Evolutionary conservation across 306 rosid species (phyloP).

Genomic region (Cicer pinnatifidum): DNA sequence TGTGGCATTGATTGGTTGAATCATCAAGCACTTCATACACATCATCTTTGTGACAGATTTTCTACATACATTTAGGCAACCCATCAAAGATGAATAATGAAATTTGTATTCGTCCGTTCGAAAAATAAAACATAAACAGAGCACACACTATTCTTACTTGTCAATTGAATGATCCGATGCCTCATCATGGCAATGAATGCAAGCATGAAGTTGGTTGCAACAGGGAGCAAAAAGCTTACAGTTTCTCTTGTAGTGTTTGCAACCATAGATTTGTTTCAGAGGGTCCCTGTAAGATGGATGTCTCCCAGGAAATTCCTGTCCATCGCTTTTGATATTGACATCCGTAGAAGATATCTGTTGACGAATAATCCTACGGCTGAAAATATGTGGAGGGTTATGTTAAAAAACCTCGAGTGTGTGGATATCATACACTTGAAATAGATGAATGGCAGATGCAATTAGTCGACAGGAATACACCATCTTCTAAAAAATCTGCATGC

Average conservation of each 20-base stretch:
- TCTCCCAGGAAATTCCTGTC: conserved; percentile 68
- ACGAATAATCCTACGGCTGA: conserved; percentile 85
- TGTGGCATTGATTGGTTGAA: conserved; percentile 71
- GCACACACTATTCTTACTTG: conserved; percentile 56
- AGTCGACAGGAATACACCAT: conserved; percentile 1
- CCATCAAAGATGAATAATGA: conserved; percentile 33
- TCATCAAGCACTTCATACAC: conserved; percentile 91
- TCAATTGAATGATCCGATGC: conserved; percentile 68
- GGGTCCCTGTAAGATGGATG: conserved; percentile 79
- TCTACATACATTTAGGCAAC: conserved; percentile 56
- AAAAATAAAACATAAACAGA: conserved; percentile 16
- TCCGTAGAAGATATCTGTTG: conserved; percentile 61
- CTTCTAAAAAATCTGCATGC: background rate
- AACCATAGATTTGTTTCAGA: conserved; percentile 62
- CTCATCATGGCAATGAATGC: conserved; percentile 92
- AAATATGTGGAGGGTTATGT: conserved; percentile 44
- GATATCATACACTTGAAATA: conserved; percentile 36
- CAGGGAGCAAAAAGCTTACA: conserved; percentile 85
- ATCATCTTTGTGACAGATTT: conserved; percentile 82
- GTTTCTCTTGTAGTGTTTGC: conserved; percentile 92
- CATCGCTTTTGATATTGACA: conserved; percentile 48
- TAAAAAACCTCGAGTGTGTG: conserved; percentile 37
- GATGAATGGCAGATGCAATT: conserved; percentile 24
- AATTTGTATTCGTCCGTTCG: conserved; percentile 16
- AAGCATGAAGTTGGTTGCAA: conserved; percentile 82